Percentiles rank a stretch among this genome's conserved stretches.
Evolutionary conservation across 148 eudicot species (phyloP).

Genomic region (Cornus kousa): DNA sequence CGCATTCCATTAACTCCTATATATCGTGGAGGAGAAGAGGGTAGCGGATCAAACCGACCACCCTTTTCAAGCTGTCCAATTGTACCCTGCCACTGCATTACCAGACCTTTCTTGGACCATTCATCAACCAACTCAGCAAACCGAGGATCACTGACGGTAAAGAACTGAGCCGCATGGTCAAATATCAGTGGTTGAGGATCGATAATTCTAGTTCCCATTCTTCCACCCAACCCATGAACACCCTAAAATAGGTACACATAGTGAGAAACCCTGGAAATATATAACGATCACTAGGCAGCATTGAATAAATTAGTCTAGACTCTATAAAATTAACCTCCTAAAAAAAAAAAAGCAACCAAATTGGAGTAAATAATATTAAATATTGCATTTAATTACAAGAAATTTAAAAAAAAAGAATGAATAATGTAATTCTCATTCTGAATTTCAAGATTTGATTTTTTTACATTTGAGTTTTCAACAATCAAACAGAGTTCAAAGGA

Average conservation of each 20-base stretch:
- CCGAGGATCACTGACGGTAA: constrained; percentile 64
- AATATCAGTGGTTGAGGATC: constrained; percentile 68
- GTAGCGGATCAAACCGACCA: constrained; percentile 57
- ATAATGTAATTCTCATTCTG: too few species aligned
- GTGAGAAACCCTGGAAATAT: constrained; percentile 7
- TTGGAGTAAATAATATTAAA: not conserved
- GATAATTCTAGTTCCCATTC: constrained; percentile 85
- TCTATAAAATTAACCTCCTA: not conserved
- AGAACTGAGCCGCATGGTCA: constrained; percentile 97
- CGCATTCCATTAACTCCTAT: constrained; percentile 91
- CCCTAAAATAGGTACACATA: constrained; percentile 50
- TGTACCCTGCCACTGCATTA: constrained; percentile 66
- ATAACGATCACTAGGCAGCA: not conserved
- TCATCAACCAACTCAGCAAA: constrained; percentile 68
- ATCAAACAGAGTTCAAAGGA: not conserved
- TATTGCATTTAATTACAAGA: too few species aligned
- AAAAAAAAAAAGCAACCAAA: not conserved
- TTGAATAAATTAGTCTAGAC: too few species aligned
- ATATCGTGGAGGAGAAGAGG: constrained; percentile 63
- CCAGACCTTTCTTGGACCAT: constrained; percentile 75
- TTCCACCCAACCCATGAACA: constrained; percentile 92
- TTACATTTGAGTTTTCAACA: not conserved
- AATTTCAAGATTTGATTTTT: not conserved
- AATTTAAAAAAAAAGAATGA: too few species aligned
- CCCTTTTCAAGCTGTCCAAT: constrained; percentile 87